Conservation (phyloP, 306 rosid species). For the Prosopis cineraria region DNA sequence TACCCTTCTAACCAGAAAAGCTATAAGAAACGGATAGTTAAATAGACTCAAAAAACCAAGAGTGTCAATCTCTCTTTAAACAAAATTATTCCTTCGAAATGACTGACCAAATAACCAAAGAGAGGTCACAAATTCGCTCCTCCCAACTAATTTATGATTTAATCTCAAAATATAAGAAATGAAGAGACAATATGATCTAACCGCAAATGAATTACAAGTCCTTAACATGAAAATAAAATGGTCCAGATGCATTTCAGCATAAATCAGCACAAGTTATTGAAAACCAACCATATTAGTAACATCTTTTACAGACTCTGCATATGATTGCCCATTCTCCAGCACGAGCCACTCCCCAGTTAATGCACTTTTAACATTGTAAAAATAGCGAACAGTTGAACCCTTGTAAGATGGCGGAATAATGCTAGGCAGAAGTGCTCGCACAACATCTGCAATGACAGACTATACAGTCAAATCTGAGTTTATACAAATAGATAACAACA, state of each 20-base stretch:
- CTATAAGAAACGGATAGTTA: background rate
- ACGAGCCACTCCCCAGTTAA: constrained; percentile 79
- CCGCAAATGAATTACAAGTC: constrained; percentile 22
- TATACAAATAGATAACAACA: constrained; percentile 5
- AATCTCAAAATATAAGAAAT: background rate
- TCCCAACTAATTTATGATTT: background rate
- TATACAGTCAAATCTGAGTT: constrained; percentile 22
- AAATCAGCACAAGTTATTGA: constrained; percentile 41
- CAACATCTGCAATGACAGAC: constrained; percentile 59
- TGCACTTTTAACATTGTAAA: constrained; percentile 76
- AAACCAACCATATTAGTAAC: constrained; percentile 72
- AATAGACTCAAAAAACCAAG: background rate
- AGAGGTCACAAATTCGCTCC: background rate
- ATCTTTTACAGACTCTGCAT: constrained; percentile 62
- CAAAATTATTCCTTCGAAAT: background rate
- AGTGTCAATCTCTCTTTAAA: background rate
- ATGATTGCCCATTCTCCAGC: constrained; percentile 80
- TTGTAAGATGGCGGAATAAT: constrained; percentile 93
- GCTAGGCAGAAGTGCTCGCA: constrained; percentile 63
- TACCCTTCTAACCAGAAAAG: background rate
- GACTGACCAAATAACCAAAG: background rate
- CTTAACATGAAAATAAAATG: constrained; percentile 11
- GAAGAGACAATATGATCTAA: background rate
- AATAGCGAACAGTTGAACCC: constrained; percentile 89
- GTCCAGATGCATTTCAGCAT: constrained; percentile 15